phyloP scores from a whole-genome alignment of 257 asterid genomes.

The Haberlea rhodopensis region DNA sequence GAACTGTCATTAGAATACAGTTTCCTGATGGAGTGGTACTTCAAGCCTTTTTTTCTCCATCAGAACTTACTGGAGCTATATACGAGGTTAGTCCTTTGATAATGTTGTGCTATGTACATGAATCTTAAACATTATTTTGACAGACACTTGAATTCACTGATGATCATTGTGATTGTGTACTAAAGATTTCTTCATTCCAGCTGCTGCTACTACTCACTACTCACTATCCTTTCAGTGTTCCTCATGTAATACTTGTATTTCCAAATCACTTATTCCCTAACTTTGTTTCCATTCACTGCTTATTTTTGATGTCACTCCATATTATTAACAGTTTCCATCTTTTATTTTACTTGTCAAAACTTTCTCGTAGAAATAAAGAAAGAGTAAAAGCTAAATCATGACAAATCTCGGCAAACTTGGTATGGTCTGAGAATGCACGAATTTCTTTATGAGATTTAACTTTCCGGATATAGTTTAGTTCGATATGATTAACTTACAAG shows the following conservation, averaged over 20 bases:
- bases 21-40: slow-evolving; percentile 94
- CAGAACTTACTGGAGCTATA: slow-evolving; percentile 63
- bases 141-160: neutral
- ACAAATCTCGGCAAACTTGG: neutral
- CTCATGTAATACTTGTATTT: neutral
- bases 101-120: neutral
- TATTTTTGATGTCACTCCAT: no score
- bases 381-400: neutral
- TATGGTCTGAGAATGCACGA: neutral
- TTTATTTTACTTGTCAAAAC: neutral
- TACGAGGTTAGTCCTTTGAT: slow-evolving; percentile 63
- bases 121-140: neutral
- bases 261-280: neutral
- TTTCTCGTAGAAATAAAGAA: neutral
- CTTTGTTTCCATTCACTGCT: no score
- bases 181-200: neutral
- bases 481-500: slow-evolving; percentile 5
- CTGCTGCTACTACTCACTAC: neutral
- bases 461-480: neutral
- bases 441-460: neutral
- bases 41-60: slow-evolving; percentile 80
- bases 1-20: slow-evolving; percentile 71
- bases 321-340: no score
- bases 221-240: neutral
- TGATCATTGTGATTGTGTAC: neutral